Base-by-base conservation (phyloP, 208 protist species). In the Trypanosoma avium region DNA sequence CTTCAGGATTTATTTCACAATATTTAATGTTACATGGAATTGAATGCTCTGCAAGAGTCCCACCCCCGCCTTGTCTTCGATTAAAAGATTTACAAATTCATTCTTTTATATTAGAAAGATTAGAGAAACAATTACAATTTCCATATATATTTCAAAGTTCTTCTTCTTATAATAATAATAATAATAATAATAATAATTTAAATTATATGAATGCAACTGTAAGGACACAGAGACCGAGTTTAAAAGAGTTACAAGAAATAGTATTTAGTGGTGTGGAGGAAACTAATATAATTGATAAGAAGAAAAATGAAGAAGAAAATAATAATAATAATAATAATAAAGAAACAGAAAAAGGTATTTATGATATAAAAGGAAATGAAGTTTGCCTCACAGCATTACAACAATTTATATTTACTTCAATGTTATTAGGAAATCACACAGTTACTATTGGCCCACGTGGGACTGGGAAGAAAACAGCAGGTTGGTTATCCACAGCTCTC, bases 341-440 rank as follows among this genome's bases (percentile, higher is more conserved):
- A 42, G 67, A 10, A 24, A 38, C 54, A 65, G 9, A 42, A 53
- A 33, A 32, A 56, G 55, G 45, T 52, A 38, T n/a, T n/a, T n/a
- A n/a, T n/a, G n/a, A n/a, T n/a, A n/a, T n/a, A n/a, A n/a, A n/a
- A n/a, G n/a, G n/a, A n/a, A n/a, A n/a, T n/a, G n/a, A n/a, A n/a
- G n/a, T n/a, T n/a, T n/a, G n/a, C n/a, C 63, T 77, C 29, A 54
- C 52, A 24, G 68, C 72, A 9, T 26, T 68, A 12, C 88, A 94
- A 63, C 82, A 90, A 32, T 29, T 82, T 0, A 77, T 78, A 0
- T 57, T 94, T 32, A 70, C 82, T 0, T 65, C 78, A 4, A 75
- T 92, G 67, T 70, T 94, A 30, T 58, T 86, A 0, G 88, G 88
- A 3, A 70, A 88, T 43, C 88, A 94, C 73, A 81, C 77, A 0